These are phyloP conservation scores for Colletotrichum acutatum DNA, from an alignment of 2,329 filamentous ascomycete genomes.

Conservation along the genomic window DNA sequence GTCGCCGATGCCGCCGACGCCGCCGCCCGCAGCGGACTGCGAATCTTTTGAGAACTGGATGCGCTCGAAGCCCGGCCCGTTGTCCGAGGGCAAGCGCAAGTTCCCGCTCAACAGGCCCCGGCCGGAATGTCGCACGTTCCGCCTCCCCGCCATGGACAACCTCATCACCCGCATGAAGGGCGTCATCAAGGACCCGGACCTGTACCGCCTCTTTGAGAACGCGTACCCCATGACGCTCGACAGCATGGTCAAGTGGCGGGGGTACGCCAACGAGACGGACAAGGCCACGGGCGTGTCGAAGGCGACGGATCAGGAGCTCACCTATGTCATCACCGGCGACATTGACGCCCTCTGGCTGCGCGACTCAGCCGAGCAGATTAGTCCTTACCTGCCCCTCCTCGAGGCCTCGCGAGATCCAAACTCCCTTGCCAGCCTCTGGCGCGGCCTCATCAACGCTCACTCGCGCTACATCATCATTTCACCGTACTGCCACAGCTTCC, in stretches of 20 bases:
- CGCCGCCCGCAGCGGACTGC: neutral
- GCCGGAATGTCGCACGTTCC: slow-evolving; percentile 82
- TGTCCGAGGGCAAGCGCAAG: slow-evolving; percentile 76
- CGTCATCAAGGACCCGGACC: slow-evolving; percentile 64
- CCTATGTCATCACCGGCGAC: slow-evolving; percentile 85
- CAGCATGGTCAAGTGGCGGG: slow-evolving; percentile 84
- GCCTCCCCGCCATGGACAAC: slow-evolving; percentile 79
- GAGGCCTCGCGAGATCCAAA: slow-evolving; percentile 62
- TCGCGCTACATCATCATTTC: slow-evolving; percentile 73
- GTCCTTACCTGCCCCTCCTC: slow-evolving; percentile 73
- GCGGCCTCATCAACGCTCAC: slow-evolving; percentile 79
- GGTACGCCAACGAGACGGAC: slow-evolving; percentile 57
- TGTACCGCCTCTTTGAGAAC: slow-evolving; percentile 85
- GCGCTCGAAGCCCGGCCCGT: slow-evolving; percentile 25
- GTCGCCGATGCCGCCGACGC: neutral
- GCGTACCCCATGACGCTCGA: slow-evolving; percentile 86
- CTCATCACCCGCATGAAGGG: slow-evolving; percentile 65
- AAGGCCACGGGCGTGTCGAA: slow-evolving; percentile 38
- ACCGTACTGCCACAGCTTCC: slow-evolving; percentile 92
- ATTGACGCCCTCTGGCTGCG: slow-evolving; percentile 91
- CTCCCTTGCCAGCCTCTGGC: slow-evolving; percentile 74
- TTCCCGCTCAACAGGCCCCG: slow-evolving; percentile 85
- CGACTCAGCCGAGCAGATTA: slow-evolving; percentile 82
- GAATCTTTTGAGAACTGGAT: slow-evolving; percentile 27
- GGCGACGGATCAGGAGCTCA: slow-evolving; percentile 67